Conservation (phyloP, 306 rosid genomes). For the Rosa persica region DNA sequence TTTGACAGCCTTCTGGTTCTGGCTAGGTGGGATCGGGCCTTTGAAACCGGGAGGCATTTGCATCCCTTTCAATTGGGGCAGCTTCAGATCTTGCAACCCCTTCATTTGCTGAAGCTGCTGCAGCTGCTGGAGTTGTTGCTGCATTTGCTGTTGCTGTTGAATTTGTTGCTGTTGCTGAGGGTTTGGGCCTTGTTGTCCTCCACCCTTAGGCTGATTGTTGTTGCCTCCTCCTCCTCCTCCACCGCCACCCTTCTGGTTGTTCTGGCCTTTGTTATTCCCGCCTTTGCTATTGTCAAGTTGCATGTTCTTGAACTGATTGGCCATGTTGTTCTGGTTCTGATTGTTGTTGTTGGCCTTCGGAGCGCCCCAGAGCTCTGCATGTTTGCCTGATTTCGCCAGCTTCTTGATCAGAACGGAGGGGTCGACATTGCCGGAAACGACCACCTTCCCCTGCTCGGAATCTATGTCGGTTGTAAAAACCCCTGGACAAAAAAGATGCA, state of each 20-base stretch:
- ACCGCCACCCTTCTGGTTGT: slow-evolving; percentile 48
- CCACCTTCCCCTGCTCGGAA: slow-evolving; percentile 90
- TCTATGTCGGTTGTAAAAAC: slow-evolving; percentile 85
- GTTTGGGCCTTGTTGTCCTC: slow-evolving; percentile 32
- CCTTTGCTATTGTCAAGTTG: slow-evolving; percentile 63
- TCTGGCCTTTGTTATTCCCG: slow-evolving; percentile 37
- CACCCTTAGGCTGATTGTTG: slow-evolving; percentile 49
- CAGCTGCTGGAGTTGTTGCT: slow-evolving; percentile 29
- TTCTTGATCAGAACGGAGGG: slow-evolving; percentile 78
- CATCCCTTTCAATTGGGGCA: slow-evolving; percentile 62
- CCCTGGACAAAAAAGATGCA: slow-evolving; percentile 37
- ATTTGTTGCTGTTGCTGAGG: slow-evolving; percentile 25
- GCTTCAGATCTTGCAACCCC: slow-evolving; percentile 70
- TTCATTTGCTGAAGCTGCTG: slow-evolving; percentile 77
- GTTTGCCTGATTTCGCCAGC: slow-evolving; percentile 84
- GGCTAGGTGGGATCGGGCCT: slow-evolving; percentile 40
- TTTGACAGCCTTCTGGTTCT: slow-evolving; percentile 53
- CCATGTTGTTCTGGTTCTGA: slow-evolving; percentile 41
- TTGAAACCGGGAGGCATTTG: slow-evolving; percentile 35
- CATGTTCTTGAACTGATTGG: slow-evolving; percentile 68
- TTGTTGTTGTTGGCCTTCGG: slow-evolving; percentile 45
- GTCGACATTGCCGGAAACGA: slow-evolving; percentile 87
- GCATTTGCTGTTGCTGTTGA: slow-evolving; percentile 13
- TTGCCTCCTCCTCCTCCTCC: slow-evolving; percentile 9
- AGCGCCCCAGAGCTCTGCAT: slow-evolving; percentile 81